Conservation (phyloP, 164 flowering plant species). For the Berberis thunbergii region DNA sequence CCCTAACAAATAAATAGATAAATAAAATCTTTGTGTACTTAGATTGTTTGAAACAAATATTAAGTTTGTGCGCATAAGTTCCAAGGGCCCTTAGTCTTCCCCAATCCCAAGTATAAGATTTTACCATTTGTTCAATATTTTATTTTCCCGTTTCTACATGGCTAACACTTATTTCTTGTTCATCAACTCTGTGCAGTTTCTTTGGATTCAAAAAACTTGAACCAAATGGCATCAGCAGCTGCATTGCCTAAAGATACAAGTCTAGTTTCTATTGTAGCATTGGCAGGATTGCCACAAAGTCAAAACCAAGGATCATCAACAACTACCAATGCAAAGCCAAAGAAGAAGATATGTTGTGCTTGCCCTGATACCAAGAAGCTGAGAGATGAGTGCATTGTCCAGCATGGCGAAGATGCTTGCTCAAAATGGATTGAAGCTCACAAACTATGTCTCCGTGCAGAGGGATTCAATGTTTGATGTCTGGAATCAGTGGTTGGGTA, state of each 20-base stretch:
- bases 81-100: too few species aligned
- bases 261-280: conserved; percentile 1
- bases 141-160: too few species aligned
- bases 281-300: conserved; percentile 14
- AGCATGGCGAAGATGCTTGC: conserved; percentile 64
- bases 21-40: not conserved
- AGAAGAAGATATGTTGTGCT: conserved; percentile 44
- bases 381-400: conserved; percentile 28
- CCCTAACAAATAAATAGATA: too few species aligned
- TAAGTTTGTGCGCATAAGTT: too few species aligned
- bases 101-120: too few species aligned
- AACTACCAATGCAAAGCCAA: conserved; percentile 37
- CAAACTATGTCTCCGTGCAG: conserved; percentile 50
- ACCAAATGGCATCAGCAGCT: too few species aligned
- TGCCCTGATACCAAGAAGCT: conserved; percentile 27
- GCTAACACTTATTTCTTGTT: not conserved
- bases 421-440: conserved; percentile 71
- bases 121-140: too few species aligned
- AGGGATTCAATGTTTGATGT: conserved; percentile 57
- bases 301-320: conserved; percentile 13
- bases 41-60: not conserved
- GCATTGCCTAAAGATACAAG: too few species aligned
- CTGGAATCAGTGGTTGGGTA: not conserved
- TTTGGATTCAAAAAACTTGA: too few species aligned
- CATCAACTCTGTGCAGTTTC: not conserved